These are phyloP conservation scores for Candida sp. DNA, from an alignment of 1,139 yeast genomes.

Conservation along the genomic window DNA sequence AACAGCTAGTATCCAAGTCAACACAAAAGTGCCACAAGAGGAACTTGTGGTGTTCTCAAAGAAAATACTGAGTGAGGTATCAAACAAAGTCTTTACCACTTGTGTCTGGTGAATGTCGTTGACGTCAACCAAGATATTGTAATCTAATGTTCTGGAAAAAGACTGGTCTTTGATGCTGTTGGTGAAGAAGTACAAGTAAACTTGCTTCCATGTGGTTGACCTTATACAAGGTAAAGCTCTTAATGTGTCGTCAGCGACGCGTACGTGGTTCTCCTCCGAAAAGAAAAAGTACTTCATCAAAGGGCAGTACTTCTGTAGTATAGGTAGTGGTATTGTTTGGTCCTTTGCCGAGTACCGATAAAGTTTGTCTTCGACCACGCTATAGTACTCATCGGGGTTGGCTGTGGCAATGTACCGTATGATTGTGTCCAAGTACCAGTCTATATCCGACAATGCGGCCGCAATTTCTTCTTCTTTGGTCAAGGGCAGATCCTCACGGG, in stretches of 20 bases:
- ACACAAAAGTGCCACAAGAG: slow-evolving; percentile 29
- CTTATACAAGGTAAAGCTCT: slow-evolving; percentile 44
- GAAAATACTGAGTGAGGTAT: slow-evolving; percentile 32
- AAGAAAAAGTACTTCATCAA: slow-evolving; percentile 54
- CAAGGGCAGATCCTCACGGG: slow-evolving; percentile 13
- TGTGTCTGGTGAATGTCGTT: slow-evolving; percentile 29
- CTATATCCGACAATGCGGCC: slow-evolving; percentile 32
- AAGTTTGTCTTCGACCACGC: slow-evolving; percentile 40
- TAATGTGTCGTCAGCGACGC: slow-evolving; percentile 43
- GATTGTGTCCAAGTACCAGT: slow-evolving; percentile 46
- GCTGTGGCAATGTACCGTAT: slow-evolving; percentile 58
- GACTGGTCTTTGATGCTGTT: slow-evolving; percentile 58
- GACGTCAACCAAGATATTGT: slow-evolving; percentile 29
- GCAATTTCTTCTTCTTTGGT: slow-evolving; percentile 11
- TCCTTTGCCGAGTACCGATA: slow-evolving; percentile 36
- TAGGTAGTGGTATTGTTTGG: slow-evolving; percentile 47
- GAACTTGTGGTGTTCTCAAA: slow-evolving; percentile 24
- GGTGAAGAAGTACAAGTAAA: slow-evolving; percentile 54
- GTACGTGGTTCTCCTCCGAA: slow-evolving; percentile 38
- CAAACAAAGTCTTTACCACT: slow-evolving; percentile 36
- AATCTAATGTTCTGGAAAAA: slow-evolving; percentile 58
- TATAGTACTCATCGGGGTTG: slow-evolving; percentile 54
- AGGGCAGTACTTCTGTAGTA: slow-evolving; percentile 48
- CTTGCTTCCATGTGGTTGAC: slow-evolving; percentile 58
- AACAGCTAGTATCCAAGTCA: slow-evolving; percentile 38